A percentile compares a stretch with the other conserved stretches of the same genome.
phyloP scores from a whole-genome alignment of 2,329 filamentous ascomycete genomes.

The Ciborinia camelliae region DNA sequence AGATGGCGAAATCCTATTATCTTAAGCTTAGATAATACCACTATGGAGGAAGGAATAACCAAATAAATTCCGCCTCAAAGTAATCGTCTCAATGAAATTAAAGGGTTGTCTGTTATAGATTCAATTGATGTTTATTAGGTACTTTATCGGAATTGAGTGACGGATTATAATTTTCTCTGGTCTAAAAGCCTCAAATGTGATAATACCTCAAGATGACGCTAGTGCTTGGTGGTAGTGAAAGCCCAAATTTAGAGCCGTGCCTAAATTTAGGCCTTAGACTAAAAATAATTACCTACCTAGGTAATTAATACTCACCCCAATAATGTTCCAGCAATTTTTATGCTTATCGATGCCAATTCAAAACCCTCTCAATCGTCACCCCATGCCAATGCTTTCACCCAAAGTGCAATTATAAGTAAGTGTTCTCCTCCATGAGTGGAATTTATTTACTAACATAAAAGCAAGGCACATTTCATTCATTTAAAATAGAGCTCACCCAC shows the following conservation, averaged over 20 bases:
- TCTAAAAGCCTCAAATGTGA: slow-evolving; percentile 28
- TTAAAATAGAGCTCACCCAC: slow-evolving; percentile 22
- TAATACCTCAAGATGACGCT: slow-evolving; percentile 16
- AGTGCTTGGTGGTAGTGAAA: not conserved
- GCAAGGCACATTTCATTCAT: not conserved
- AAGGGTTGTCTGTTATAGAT: not conserved
- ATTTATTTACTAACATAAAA: not conserved
- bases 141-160: not conserved
- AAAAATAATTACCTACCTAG: not conserved
- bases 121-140: not conserved
- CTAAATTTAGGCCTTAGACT: not conserved
- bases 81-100: not conserved
- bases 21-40: not conserved
- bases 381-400: not conserved
- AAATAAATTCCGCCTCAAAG: not conserved
- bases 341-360: not conserved
- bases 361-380: not conserved
- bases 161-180: slow-evolving; percentile 19
- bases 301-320: not conserved
- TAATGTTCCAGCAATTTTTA: not conserved
- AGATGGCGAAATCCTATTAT: slow-evolving; percentile 2
- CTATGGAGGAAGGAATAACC: not conserved
- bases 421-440: too few species aligned
- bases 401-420: not conserved
- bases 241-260: not conserved